phyloP scores from a whole-genome alignment of 805 yeast genomes.

The Blastobotrys peoriensis region DNA sequence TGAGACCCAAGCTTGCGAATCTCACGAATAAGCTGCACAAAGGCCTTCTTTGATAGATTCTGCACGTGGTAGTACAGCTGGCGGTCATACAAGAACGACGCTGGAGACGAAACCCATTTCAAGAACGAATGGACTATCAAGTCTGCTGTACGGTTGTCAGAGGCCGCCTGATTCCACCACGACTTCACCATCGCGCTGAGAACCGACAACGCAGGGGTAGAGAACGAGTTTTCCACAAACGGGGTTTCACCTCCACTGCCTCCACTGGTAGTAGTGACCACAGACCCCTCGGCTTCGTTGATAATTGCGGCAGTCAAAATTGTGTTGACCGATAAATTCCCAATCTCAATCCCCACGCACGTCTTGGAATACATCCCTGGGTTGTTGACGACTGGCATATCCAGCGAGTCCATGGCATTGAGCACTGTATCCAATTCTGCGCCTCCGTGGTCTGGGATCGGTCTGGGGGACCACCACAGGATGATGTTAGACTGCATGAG shows the following conservation, averaged over 20 bases:
- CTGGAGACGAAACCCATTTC: slow-evolving; percentile 77
- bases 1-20: slow-evolving; percentile 73
- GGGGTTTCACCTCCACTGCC: slow-evolving; percentile 24
- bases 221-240: slow-evolving; percentile 78
- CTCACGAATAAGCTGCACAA: slow-evolving; percentile 74
- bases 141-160: slow-evolving; percentile 66
- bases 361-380: slow-evolving; percentile 79
- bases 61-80: slow-evolving; percentile 81
- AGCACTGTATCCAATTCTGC: slow-evolving; percentile 56
- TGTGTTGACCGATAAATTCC: slow-evolving; percentile 79
- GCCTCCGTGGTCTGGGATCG: slow-evolving; percentile 83
- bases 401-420: slow-evolving; percentile 46
- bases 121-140: slow-evolving; percentile 74
- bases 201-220: slow-evolving; percentile 63
- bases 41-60: slow-evolving; percentile 74
- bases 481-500: slow-evolving; percentile 60
- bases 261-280: slow-evolving; percentile 38
- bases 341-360: slow-evolving; percentile 68
- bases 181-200: slow-evolving; percentile 69
- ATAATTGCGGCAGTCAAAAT: slow-evolving; percentile 76
- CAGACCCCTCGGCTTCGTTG: slow-evolving; percentile 83
- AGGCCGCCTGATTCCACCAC: slow-evolving; percentile 91
- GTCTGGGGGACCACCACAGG: slow-evolving; percentile 88
- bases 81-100: slow-evolving; percentile 69
- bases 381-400: slow-evolving; percentile 64